phyloP scores from a whole-genome alignment of 176 grass and related monocot genomes.

The Triticum urartu region DNA sequence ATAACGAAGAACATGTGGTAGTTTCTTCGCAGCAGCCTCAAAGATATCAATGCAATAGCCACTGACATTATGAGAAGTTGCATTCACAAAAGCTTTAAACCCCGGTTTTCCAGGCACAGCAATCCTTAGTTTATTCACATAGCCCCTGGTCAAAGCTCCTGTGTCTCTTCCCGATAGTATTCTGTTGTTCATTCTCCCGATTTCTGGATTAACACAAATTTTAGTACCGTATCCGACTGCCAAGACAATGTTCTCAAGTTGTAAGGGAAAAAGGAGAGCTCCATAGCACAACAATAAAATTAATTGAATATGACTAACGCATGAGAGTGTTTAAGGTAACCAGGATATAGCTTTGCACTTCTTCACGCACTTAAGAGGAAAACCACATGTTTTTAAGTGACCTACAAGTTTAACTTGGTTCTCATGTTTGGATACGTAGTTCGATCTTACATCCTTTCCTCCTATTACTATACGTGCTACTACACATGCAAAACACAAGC shows the following conservation, averaged over 20 bases:
- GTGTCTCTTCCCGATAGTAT: background rate
- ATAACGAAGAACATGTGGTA: conserved; percentile 38
- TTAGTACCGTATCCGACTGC: background rate
- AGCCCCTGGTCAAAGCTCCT: conserved; percentile 15
- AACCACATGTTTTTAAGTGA: background rate
- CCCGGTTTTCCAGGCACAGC: conserved; percentile 50
- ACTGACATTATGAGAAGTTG: background rate
- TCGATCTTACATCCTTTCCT: too few species aligned
- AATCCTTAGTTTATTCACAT: conserved; percentile 27
- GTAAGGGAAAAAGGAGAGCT: background rate
- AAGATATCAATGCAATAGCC: conserved; percentile 75
- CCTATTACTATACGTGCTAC: too few species aligned
- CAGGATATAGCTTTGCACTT: background rate
- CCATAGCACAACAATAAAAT: background rate
- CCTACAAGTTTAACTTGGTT: background rate
- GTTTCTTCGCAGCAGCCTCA: conserved; percentile 22
- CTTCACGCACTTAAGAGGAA: background rate
- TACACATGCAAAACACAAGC: too few species aligned
- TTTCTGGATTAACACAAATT: background rate
- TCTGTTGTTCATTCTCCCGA: background rate
- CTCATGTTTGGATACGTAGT: too few species aligned
- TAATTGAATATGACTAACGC: background rate
- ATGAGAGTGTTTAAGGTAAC: background rate
- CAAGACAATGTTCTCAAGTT: background rate
- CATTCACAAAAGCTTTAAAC: conserved; percentile 50